Evolutionary conservation across 2,329 filamentous ascomycete species (phyloP).

Genomic region (Emergomyces orientalis): DNA sequence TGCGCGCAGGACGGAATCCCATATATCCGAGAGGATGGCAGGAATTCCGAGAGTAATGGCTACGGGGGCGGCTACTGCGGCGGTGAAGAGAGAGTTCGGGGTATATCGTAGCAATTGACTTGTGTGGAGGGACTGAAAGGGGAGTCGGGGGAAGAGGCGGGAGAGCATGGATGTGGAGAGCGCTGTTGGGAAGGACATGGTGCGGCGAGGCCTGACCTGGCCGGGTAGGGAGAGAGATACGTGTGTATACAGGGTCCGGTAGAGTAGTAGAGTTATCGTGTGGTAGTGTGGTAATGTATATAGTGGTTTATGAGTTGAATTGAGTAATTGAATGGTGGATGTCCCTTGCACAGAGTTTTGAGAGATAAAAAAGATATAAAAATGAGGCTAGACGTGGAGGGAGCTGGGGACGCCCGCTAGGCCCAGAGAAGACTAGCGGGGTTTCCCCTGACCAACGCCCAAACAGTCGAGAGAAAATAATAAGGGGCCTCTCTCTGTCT

Average conservation of each 20-base stretch:
- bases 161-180: slow-evolving; percentile 17
- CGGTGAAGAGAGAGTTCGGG: slow-evolving; percentile 44
- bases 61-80: slow-evolving; percentile 43
- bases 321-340: neutral
- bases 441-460: slow-evolving; percentile 27
- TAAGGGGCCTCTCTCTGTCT: neutral
- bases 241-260: neutral
- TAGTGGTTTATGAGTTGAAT: neutral
- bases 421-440: slow-evolving; percentile 23
- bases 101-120: slow-evolving; percentile 29
- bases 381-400: neutral
- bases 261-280: neutral
- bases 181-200: slow-evolving; percentile 23
- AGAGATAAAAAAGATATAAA: neutral
- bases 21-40: slow-evolving; percentile 67
- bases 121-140: slow-evolving; percentile 12
- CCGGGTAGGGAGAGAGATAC: neutral
- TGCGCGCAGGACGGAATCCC: slow-evolving; percentile 83
- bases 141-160: slow-evolving; percentile 21
- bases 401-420: slow-evolving; percentile 19
- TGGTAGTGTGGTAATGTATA: neutral
- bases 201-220: neutral
- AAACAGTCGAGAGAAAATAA: neutral
- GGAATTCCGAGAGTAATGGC: slow-evolving; percentile 55
- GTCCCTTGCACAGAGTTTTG: neutral